Evolutionary conservation across 176 grass and related monocot species (phyloP).

Genomic region (maize (Zea mays)): DNA sequence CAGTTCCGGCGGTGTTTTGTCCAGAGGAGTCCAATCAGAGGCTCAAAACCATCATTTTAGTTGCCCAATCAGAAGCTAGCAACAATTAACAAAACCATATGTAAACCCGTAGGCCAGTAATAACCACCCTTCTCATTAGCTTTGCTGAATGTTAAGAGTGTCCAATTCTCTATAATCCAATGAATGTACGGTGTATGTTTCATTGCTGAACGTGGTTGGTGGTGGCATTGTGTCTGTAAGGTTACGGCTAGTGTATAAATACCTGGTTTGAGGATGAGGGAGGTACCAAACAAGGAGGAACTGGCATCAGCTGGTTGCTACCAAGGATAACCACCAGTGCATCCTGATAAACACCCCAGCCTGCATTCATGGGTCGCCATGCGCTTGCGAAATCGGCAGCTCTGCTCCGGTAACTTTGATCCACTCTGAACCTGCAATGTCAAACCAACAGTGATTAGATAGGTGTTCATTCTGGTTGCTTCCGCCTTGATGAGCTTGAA

Average conservation of each 20-base stretch:
- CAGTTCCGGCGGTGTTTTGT: conserved; percentile 40
- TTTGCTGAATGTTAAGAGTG: conserved; percentile 1
- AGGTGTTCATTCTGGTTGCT: conserved; percentile 7
- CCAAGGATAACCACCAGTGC: not conserved
- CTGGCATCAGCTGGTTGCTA: conserved; percentile 26
- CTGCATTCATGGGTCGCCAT: conserved; percentile 29
- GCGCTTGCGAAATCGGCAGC: conserved; percentile 33
- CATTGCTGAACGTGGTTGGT: not conserved
- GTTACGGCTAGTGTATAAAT: conserved; percentile 42
- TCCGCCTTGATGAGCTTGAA: conserved; percentile 1
- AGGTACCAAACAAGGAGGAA: conserved; percentile 38
- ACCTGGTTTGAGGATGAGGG: conserved; percentile 27
- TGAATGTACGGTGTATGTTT: not conserved
- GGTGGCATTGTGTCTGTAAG: conserved; percentile 8
- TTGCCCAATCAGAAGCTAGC: conserved; percentile 21
- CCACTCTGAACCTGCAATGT: conserved; percentile 32
- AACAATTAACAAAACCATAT: conserved; percentile 24
- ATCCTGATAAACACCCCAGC: conserved; percentile 8
- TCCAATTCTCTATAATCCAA: conserved; percentile 30
- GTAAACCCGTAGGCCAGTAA: not conserved
- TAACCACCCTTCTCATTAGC: not conserved
- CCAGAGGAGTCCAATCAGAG: conserved; percentile 44
- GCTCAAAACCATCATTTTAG: conserved; percentile 27
- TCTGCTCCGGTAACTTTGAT: conserved; percentile 51
- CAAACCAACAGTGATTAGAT: conserved; percentile 12